Percentiles rank a stretch among this genome's conserved stretches.
phyloP scores from a whole-genome alignment of 2,329 filamentous ascomycete species.

The Ambrosiella cleistominuta region DNA sequence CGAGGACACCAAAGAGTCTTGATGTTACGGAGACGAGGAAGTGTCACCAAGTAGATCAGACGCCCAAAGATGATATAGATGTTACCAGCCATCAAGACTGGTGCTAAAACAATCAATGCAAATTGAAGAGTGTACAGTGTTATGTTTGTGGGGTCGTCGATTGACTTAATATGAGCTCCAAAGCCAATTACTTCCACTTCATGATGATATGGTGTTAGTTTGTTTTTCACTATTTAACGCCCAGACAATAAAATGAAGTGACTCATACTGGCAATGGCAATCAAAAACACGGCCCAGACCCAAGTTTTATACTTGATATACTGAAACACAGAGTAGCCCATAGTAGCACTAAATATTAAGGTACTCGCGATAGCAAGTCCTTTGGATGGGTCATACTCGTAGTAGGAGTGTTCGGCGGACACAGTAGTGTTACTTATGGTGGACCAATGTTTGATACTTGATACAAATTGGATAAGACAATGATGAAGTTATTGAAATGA shows the following conservation, averaged over 20 bases:
- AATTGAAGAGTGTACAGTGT: slow-evolving; percentile 15
- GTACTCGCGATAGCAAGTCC: slow-evolving; percentile 8
- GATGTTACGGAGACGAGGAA: slow-evolving; percentile 1
- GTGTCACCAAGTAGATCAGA: slow-evolving; percentile 5
- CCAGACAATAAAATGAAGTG: background rate
- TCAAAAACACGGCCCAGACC: slow-evolving; percentile 3
- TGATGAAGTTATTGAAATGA: background rate
- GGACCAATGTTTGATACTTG: background rate
- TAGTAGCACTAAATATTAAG: background rate
- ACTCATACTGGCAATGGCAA: background rate
- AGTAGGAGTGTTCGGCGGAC: background rate
- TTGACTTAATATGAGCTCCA: background rate
- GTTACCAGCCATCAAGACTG: slow-evolving; percentile 16
- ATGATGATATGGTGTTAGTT: background rate
- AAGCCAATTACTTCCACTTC: slow-evolving; percentile 4
- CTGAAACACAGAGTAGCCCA: slow-evolving; percentile 1
- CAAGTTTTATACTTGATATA: slow-evolving; percentile 5
- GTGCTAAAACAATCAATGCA: slow-evolving; percentile 15
- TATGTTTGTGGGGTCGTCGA: slow-evolving; percentile 2
- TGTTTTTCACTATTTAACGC: background rate
- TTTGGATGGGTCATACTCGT: background rate
- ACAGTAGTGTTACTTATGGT: background rate
- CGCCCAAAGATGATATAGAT: slow-evolving; percentile 17
- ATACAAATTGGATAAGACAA: background rate
- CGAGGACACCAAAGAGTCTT: slow-evolving; percentile 7